Percentiles rank a stretch among this genome's conserved stretches.
These are phyloP conservation scores for Simplicillium sp. DNA, from an alignment of 2,329 filamentous ascomycete genomes.

Conservation along the genomic window DNA sequence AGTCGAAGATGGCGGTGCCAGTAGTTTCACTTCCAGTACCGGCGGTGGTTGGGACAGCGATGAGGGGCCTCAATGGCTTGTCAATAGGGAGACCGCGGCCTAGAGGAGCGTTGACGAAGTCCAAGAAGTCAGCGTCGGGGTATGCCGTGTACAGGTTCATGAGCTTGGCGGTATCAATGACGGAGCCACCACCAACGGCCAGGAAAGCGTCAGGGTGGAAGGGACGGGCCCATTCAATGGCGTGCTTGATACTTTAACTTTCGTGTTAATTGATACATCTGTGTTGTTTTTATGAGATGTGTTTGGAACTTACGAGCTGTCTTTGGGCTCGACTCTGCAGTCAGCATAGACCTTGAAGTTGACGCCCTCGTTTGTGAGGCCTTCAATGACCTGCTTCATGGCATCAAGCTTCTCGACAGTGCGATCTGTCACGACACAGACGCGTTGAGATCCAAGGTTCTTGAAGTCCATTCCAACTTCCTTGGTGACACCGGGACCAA, in stretches of 20 bases:
- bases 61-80: constrained; percentile 62
- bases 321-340: constrained; percentile 84
- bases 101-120: constrained; percentile 94
- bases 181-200: constrained; percentile 80
- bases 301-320: constrained; percentile 64
- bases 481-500: constrained; percentile 84
- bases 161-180: constrained; percentile 96
- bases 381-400: constrained; percentile 82
- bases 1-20: constrained; percentile 94
- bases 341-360: constrained; percentile 73
- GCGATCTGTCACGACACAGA: constrained; percentile 84
- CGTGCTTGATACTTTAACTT: constrained; percentile 62
- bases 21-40: constrained; percentile 91
- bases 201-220: constrained; percentile 82
- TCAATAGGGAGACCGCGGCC: constrained; percentile 76
- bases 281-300: background rate
- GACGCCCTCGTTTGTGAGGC: constrained; percentile 67
- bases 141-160: constrained; percentile 96
- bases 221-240: constrained; percentile 76
- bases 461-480: constrained; percentile 97
- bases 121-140: constrained; percentile 86
- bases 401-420: constrained; percentile 76
- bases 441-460: constrained; percentile 79
- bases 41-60: constrained; percentile 75
- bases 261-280: constrained; percentile 2